Percentiles rank a stretch among this genome's conserved stretches.
Conservation (phyloP, 495 filamentous ascomycete species). For the Niebla homalea region DNA sequence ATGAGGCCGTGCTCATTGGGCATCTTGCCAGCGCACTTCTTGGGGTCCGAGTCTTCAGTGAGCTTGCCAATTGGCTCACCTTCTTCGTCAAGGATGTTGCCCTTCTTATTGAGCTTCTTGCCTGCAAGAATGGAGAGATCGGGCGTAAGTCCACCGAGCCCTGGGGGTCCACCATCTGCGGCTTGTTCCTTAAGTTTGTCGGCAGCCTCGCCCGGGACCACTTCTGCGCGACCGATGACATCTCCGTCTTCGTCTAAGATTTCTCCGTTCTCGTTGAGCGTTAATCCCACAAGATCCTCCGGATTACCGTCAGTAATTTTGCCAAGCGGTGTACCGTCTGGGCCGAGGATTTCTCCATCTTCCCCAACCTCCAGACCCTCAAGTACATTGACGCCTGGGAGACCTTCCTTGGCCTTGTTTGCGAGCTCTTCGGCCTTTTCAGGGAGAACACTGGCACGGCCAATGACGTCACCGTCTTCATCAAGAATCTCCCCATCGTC, state of each 20-base stretch:
- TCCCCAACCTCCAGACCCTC: slow-evolving; percentile 44
- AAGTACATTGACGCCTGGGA: slow-evolving; percentile 36
- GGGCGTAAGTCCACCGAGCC: slow-evolving; percentile 21
- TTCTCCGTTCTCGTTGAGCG: slow-evolving; percentile 47
- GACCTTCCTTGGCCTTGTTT: slow-evolving; percentile 20
- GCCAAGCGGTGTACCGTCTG: slow-evolving; percentile 42
- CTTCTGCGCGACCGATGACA: slow-evolving; percentile 43
- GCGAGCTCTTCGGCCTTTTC: slow-evolving; percentile 20
- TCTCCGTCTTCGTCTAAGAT: slow-evolving; percentile 54
- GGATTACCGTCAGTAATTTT: slow-evolving; percentile 47
- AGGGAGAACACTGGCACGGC: slow-evolving; percentile 30
- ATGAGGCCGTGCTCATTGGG: slow-evolving; percentile 38
- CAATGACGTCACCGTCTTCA: slow-evolving; percentile 36
- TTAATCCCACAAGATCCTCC: slow-evolving; percentile 45
- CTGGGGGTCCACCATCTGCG: slow-evolving; percentile 16
- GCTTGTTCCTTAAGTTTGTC: slow-evolving; percentile 22
- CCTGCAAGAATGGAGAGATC: slow-evolving; percentile 37
- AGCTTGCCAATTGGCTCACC: slow-evolving; percentile 38
- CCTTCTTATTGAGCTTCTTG: slow-evolving; percentile 42
- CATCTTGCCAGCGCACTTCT: slow-evolving; percentile 34
- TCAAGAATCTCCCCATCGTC: slow-evolving; percentile 42
- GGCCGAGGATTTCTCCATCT: slow-evolving; percentile 41
- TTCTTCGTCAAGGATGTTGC: slow-evolving; percentile 40
- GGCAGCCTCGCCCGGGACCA: slow-evolving; percentile 29
- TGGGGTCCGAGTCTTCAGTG: slow-evolving; percentile 39